Percentiles rank a stretch among this genome's conserved stretches.
Conservation (phyloP, 75 land plant species). For the Picea glauca region DNA sequence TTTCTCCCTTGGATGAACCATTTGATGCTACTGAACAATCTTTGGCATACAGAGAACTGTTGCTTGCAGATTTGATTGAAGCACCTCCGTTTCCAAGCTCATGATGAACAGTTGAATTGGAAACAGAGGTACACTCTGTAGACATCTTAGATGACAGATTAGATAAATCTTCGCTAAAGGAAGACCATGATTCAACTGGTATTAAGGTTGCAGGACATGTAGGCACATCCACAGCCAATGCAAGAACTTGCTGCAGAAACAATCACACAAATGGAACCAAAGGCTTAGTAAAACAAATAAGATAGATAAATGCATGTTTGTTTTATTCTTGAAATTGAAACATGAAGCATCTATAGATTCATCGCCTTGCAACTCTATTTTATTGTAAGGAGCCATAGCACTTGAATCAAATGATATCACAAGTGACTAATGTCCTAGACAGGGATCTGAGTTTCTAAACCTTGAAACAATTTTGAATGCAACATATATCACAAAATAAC, state of each 20-base stretch:
- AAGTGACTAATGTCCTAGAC: not conserved
- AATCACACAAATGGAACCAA: not conserved
- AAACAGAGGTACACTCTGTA: conserved; percentile 1
- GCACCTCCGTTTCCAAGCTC: not conserved
- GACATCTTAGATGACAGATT: not conserved
- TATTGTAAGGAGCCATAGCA: not conserved
- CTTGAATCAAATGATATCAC: not conserved
- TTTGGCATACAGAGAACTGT: not conserved
- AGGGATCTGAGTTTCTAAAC: not conserved
- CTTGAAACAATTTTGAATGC: not conserved
- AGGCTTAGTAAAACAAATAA: not conserved
- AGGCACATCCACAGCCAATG: not conserved
- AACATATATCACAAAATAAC: not conserved
- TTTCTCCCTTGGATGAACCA: conserved; percentile 11
- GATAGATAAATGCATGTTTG: not conserved
- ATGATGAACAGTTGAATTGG: not conserved
- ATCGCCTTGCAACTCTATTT: not conserved
- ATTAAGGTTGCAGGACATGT: not conserved
- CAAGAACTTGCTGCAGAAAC: not conserved
- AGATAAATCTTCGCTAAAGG: not conserved
- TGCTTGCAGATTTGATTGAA: conserved; percentile 9
- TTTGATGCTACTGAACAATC: not conserved
- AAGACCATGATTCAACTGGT: not conserved
- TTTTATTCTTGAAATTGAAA: not conserved
- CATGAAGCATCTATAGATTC: not conserved